Conservation (phyloP, 1,284 basidiomycete genomes). For the Apiotrichum gracile region DNA sequence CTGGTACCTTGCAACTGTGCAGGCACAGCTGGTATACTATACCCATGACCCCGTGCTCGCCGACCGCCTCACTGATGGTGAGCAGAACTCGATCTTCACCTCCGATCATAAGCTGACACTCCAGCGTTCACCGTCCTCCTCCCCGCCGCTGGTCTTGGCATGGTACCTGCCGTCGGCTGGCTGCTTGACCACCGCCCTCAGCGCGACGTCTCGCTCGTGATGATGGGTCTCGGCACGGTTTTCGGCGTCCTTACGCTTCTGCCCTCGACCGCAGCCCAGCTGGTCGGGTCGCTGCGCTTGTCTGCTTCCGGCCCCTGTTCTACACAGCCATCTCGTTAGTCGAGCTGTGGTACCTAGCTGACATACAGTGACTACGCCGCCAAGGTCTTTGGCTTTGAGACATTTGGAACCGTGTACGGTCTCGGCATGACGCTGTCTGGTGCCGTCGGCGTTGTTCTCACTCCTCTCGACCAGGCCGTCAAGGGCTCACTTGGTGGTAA, state of each 20-base stretch:
- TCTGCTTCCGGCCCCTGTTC: conserved; percentile 42
- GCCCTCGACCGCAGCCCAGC: conserved; percentile 25
- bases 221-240: conserved; percentile 33
- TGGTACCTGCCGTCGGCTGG: conserved; percentile 14
- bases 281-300: conserved; percentile 41
- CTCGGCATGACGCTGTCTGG: conserved; percentile 45
- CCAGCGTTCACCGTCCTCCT: conserved; percentile 45
- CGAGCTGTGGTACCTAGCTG: background rate
- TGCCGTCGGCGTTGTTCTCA: conserved; percentile 41
- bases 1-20: conserved; percentile 45
- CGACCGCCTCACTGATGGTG: conserved; percentile 33
- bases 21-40: conserved; percentile 41
- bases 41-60: conserved; percentile 30
- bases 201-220: conserved; percentile 31
- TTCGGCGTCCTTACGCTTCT: conserved; percentile 40
- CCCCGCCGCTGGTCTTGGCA: conserved; percentile 43
- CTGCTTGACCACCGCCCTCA: conserved; percentile 40
- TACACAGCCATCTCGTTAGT: conserved; percentile 37
- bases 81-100: background rate
- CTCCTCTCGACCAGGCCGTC: conserved; percentile 33
- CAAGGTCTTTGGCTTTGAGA: conserved; percentile 38
- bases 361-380: conserved; percentile 30
- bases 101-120: background rate
- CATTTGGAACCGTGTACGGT: conserved; percentile 41
- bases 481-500: conserved; percentile 37